Evolutionary conservation across 371 early-diverging fungal species (phyloP), one percentile per base, ranked within the genome.

Genomic region (Syncephalastrum monosporum): DNA sequence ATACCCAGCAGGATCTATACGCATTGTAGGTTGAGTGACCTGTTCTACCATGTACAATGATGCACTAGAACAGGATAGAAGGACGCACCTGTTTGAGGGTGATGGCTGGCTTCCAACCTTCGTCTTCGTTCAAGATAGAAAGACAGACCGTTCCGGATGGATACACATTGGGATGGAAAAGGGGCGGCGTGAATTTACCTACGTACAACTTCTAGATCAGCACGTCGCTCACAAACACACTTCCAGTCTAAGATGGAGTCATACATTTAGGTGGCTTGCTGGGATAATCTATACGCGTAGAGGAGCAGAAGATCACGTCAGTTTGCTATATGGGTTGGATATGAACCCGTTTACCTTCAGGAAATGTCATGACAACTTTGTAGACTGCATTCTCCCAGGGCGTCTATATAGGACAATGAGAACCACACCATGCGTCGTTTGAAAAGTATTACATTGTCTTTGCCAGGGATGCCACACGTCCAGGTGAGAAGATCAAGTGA

Each of bases 131-230:
- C 56, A 99, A 69, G 63, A 99, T 99, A n/a, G 96, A 96, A 44
- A 99, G 77, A 61, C 99, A 99, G 10, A 99, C 95, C 0, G 98
- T 98, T 41, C 99, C 99, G 14, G 95, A 96, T 13, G 97, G 96
- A 72, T 98, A 99, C 17, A 99, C 91, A 69, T 99, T 99, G 8
- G 99, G 99, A 72, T 99, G 99, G 77, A 96, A 99, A 48, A 99
- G 80, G n/a, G 91, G 86, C 10, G 95, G 92, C 2, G 80, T 80
- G 61, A 97, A 97, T 78, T 89, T 86, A 68, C 86, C 85, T 86
- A 43, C n/a, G 46, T 21, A 21, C 21, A 21, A 23, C 5, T 16
- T 16, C 33, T 43, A 7, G 29, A 29, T 29, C 29, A 29, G 29
- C 3, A 29, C 29, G 2, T 29, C 29, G 3, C 7, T 4, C 17